Evolutionary conservation across 805 yeast species (phyloP), one percentile per base, ranked within the genome.

Genomic region (Wickerhamomyces chaumierensis): DNA sequence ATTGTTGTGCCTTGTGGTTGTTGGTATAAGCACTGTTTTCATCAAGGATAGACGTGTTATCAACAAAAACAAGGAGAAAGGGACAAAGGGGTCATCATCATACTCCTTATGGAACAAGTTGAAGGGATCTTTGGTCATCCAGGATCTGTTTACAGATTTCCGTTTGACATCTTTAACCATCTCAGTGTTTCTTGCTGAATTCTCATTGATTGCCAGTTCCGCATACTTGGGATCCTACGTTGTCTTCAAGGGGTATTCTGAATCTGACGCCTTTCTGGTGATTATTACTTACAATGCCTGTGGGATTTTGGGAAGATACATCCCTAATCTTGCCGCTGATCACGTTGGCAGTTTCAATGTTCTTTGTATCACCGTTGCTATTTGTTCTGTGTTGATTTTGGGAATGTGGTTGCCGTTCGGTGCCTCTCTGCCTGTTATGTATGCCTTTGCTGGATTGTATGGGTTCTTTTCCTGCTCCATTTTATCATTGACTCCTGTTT

Each of bases 371-470:
- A 67, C 76, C 61, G 53, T 71, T n/a, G 27, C 55, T 3, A 57
- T 73, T 7, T 60, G 72, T n/a, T 58, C 68, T 1, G 12, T 78
- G 0, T 54, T 73, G 16, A 63, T 73, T 3, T 60, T 80, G 36
- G 63, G 65, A 0, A 48, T 80, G n/a, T 79, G 87, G 87, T 56
- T 78, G 17, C 87, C 88, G 1, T 70, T 77, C 39, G 86, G 84
- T 1, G 41, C 52, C 8, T 46, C 54, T 36, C 39, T 61, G 21
- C 57, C 56, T 2, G 68, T 63, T 0, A 56, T 78, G 38, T 70
- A 73, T 45, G 63, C 65, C 0, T 81, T 78, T 53, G 60, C 78
- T 7, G 69, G 64, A 0, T 36, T 70, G 3, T 73, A 69, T 49
- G 87, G 87, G 0, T 72, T 78, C 47, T 66, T 70, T 40, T 64